Evolutionary conservation across 768 basidiomycete species (phyloP).

Genomic region (Kwoniella europaea): DNA sequence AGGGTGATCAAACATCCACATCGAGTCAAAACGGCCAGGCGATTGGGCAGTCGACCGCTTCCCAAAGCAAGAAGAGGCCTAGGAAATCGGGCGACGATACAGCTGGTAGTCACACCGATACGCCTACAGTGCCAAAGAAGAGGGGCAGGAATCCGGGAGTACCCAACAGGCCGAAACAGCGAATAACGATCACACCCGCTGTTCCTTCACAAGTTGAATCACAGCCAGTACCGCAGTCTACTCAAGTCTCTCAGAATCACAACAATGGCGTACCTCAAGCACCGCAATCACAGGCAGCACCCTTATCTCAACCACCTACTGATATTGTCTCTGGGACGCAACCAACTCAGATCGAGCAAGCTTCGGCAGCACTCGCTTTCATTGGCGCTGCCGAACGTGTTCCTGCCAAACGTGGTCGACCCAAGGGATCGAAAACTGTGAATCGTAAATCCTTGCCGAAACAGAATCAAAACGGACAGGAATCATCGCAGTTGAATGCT

Average conservation of each 20-base stretch:
- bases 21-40: neutral
- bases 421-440: constrained; percentile 18
- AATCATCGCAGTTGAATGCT: neutral
- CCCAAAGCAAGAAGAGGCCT: constrained; percentile 2
- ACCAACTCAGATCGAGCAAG: neutral
- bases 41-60: too few relatives aligned
- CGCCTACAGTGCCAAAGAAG: neutral
- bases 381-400: neutral
- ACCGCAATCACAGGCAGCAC: neutral
- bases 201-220: neutral
- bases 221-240: too few relatives aligned
- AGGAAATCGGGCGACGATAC: constrained; percentile 5
- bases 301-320: neutral
- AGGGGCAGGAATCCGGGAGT: constrained; percentile 2
- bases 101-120: neutral
- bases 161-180: neutral
- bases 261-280: neutral
- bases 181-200: neutral
- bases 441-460: constrained; percentile 3
- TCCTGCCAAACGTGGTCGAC: constrained; percentile 17
- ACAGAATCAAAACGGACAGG: neutral
- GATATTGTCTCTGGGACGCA: neutral
- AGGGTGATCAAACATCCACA: neutral
- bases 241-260: neutral
- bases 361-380: neutral